Conservation (phyloP, 176 grass and related monocot genomes). For the Oryza meyeriana region DNA sequence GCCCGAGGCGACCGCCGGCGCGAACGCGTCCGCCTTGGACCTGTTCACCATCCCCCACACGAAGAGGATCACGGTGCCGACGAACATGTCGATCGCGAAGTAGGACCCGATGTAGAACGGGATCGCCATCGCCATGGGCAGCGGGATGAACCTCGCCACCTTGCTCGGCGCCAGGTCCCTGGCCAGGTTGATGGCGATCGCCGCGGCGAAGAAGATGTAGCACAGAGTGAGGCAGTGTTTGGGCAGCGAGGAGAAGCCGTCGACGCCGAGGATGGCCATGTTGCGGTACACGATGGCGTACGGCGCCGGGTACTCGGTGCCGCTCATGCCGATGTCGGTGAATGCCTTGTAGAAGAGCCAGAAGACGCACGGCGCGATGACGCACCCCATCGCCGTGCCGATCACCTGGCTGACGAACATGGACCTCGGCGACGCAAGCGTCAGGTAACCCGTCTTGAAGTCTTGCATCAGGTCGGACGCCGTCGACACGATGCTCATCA, state of each 20-base stretch:
- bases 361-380: constrained; percentile 55
- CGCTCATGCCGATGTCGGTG: constrained; percentile 27
- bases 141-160: constrained; percentile 37
- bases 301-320: constrained; percentile 45
- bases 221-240: constrained; percentile 50
- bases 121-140: constrained; percentile 54
- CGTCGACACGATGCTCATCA: constrained; percentile 42
- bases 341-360: constrained; percentile 65
- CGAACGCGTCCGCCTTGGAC: constrained; percentile 36
- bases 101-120: constrained; percentile 48
- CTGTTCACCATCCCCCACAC: constrained; percentile 29
- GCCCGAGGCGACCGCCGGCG: constrained; percentile 33
- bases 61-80: constrained; percentile 45
- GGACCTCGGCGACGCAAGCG: constrained; percentile 55
- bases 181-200: constrained; percentile 28
- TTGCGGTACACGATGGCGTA: constrained; percentile 56
- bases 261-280: constrained; percentile 57
- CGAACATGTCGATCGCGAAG: constrained; percentile 57
- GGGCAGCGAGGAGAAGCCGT: constrained; percentile 51
- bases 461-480: constrained; percentile 79
- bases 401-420: constrained; percentile 62
- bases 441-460: constrained; percentile 74
- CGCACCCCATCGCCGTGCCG: constrained; percentile 57
- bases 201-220: constrained; percentile 50
- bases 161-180: constrained; percentile 28